These are phyloP conservation scores for Malbranchea zuffiana DNA, from an alignment of 2,329 filamentous ascomycete species.

Conservation along the genomic window DNA sequence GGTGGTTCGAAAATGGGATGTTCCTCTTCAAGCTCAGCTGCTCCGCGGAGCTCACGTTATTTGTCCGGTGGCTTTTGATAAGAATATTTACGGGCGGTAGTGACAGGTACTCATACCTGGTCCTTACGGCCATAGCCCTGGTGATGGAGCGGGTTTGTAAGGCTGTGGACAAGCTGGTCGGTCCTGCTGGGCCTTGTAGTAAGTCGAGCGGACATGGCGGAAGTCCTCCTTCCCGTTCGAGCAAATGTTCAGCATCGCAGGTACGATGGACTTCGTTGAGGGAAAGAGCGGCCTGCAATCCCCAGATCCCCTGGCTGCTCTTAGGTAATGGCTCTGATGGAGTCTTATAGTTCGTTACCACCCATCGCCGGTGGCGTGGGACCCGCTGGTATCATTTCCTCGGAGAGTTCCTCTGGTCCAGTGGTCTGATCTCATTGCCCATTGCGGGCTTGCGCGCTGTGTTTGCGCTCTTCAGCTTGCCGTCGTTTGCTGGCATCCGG, in stretches of 20 bases:
- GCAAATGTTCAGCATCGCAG: background rate
- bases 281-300: background rate
- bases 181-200: background rate
- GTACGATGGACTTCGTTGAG: no score
- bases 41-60: constrained; percentile 7
- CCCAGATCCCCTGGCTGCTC: background rate
- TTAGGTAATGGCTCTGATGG: background rate
- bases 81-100: background rate
- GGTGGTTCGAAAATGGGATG: constrained; percentile 1
- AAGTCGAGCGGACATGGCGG: background rate
- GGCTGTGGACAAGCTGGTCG: background rate
- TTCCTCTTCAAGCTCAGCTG: constrained; percentile 8
- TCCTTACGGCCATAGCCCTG: constrained; percentile 1
- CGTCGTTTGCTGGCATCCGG: background rate
- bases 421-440: background rate
- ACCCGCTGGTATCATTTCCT: background rate
- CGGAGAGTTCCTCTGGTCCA: background rate
- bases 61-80: constrained; percentile 4
- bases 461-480: background rate
- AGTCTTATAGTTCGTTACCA: constrained; percentile 1
- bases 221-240: background rate
- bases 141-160: constrained; percentile 1
- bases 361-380: background rate
- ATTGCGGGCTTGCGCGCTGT: background rate
- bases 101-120: constrained; percentile 3